Evolutionary conservation across 2,329 filamentous ascomycete genomes (phyloP), one percentile per base, ranked within the genome.

Genomic region (Myrmaecium sp.): DNA sequence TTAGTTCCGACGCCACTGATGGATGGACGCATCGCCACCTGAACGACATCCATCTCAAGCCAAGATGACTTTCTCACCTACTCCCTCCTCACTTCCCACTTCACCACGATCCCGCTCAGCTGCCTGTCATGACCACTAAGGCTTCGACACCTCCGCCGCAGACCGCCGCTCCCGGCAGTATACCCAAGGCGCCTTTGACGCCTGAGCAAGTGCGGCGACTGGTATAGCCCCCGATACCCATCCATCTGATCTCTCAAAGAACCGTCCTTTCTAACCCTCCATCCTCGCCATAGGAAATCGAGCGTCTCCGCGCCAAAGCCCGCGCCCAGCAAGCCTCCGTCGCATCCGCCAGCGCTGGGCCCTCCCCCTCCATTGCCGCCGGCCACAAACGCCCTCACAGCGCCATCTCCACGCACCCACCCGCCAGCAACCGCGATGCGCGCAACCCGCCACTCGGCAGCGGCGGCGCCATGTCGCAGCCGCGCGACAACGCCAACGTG

Each of bases 251-350:
- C 11, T 20, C n/a, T 16, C 15, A 15, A 12, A 29, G 18, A 12
- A 15, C 16, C 15, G 4, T n/a, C 6, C 19, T 14, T 12, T 20
- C 7, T 7, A 7, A 8, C 13, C 17, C n/a, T 22, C 33, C 28
- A 39, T 23, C 26, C n/a, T 14, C n/a, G 18, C 29, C 6, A 11
- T 31, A 89, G 79, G 86, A 94, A 69, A 73, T 86, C 49, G 84
- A 74, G 40, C 71, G 86, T 12, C 66, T 94, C 16, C 79, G 74
- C 54, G 81, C 89, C 29, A 95, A 94, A 63, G 84, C 83, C 3
- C 76, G 79, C 31, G 70, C 80, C 38, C 73, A 76, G 42, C 66
- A 67, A 31, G 71, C 74, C 17, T 69, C 74, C 32, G 40, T 17
- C 15, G 34, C 39, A 42, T 32, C 33, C 34, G 3, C 40, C 43